Base-by-base conservation (phyloP, 2,329 filamentous ascomycete genomes). In the Cercospora janseana region DNA sequence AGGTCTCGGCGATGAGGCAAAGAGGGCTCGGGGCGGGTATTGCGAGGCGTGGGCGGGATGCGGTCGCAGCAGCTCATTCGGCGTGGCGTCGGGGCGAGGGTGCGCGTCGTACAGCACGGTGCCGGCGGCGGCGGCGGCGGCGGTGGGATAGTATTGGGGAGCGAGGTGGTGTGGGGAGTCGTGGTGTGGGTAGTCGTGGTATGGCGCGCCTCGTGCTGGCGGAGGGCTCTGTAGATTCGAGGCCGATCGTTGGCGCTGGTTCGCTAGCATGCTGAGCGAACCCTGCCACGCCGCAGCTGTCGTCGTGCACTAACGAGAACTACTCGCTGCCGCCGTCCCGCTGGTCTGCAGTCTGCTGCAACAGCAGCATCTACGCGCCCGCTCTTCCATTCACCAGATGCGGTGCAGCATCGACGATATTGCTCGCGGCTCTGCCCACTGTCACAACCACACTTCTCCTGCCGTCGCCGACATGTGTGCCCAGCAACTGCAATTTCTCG, bases 1-100 rank as follows among this genome's bases (percentile, higher is more conserved):
- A 31, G 67, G 49, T 48, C 44, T 50, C 26, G 53, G 41, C 31
- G 55, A 52, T 34, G 38, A 46, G 37, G 43, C 44, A 38, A 58
- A 62, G 13, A 46, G 13, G 20, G 46, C 18, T 20, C 47, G 45
- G 35, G 38, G 27, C n/a, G 46, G 46, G 31, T 46, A 45, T 23
- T 47, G 48, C 35, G 47, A 48, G 23, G 46, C n/a, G 23, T n/a
- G n/a, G n/a, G 52, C 21, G 3, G 46, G 29, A 16, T 48, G 43
- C n/a, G 52, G 47, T 37, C 47, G 52, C 47, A 54, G 41, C 7
- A 51, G 44, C 13, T 49, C 40, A 15, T 45, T 41, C 9, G 24
- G 12, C 18, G 43, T 24, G 28, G 26, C 28, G 15, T 24, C 37
- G 38, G 37, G 29, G 15, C 12, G 42, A 12, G 38, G 31, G 26